Conservation (phyloP, 768 basidiomycete species). For the Daedaleopsis sinensis region DNA sequence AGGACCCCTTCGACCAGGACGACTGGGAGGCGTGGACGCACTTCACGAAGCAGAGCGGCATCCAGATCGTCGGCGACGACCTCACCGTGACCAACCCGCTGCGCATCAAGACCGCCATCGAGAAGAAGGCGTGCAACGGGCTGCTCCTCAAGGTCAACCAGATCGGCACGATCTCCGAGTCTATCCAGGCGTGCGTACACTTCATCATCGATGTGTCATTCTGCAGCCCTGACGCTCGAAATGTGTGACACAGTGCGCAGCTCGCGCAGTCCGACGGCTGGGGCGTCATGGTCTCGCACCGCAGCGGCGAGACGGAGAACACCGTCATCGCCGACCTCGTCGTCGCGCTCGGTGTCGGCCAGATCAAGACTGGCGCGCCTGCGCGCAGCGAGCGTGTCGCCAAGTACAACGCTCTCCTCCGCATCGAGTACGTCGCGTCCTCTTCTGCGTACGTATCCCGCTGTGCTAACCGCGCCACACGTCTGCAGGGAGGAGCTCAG, state of each 20-base stretch:
- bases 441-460: conserved; percentile 11
- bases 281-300: conserved; percentile 99
- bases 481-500: conserved; percentile 72
- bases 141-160: conserved; percentile 99
- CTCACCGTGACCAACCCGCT: conserved; percentile 97
- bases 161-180: conserved; percentile 98
- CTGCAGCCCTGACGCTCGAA: not conserved
- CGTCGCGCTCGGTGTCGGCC: conserved; percentile 89
- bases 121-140: conserved; percentile 99
- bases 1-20: conserved; percentile 99
- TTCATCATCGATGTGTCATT: not conserved
- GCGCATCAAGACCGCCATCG: conserved; percentile 97
- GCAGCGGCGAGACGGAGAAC: conserved; percentile 98
- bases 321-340: conserved; percentile 95
- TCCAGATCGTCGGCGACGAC: conserved; percentile 96
- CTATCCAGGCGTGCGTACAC: conserved; percentile 89
- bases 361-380: conserved; percentile 99
- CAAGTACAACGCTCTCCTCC: conserved; percentile 89
- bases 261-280: conserved; percentile 94
- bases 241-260: conserved; percentile 55
- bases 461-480: conserved; percentile 3
- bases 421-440: conserved; percentile 73
- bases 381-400: conserved; percentile 96
- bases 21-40: conserved; percentile 99
- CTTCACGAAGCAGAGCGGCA: conserved; percentile 77